Evolutionary conservation across 306 rosid species (phyloP), one percentile per base, ranked within the genome.

Genomic region (Abrus pulchellus): DNA sequence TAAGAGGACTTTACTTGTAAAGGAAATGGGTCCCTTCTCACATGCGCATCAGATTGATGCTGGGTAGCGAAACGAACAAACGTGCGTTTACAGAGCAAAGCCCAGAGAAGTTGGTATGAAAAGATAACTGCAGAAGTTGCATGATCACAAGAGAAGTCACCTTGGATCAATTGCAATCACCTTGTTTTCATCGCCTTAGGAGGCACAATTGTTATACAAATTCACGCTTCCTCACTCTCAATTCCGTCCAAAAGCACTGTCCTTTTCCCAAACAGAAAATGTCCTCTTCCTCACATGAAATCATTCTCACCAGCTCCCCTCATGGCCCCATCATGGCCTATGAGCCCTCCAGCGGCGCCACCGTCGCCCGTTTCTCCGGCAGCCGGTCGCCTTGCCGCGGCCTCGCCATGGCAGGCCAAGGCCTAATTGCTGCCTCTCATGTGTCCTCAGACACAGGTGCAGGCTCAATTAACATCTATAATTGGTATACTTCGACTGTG

Each of bases 401-500:
- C 63, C 85, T 91, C 10, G 27, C 85, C 9, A 28, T 77, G 44
- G 91, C 48, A 1, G 85, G 91, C 7, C 76, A 73, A 1, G n/a
- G 80, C 12, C 72, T 82, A 68, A 57, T 91, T 1, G 95, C 86
- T 0, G 90, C 79, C 28, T 85, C 92, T 2, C 90, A 92, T 45
- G 90, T 94, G 63, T 89, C 89, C 34, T 66, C 90, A 0, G 61
- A 82, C 70, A 86, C 91, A 1, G 90, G 84, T 4, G 73, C 82
- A 28, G 90, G 90, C n/a, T 94, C 91, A 7, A 82, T 94, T 73
- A 87, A 87, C 72, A 77, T 92, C 27, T 94, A 92, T 63, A 92
- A 88, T 49, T 90, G 97, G 98, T 80, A 82, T 74, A 75, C 84
- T 55, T 68, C 92, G 8, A 67, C 81, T 1, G 80, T 80, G 47